Percentiles rank a stretch among this genome's conserved stretches.
phyloP scores from a whole-genome alignment of 2,329 filamentous ascomycete species.

The Moelleriella libera region DNA sequence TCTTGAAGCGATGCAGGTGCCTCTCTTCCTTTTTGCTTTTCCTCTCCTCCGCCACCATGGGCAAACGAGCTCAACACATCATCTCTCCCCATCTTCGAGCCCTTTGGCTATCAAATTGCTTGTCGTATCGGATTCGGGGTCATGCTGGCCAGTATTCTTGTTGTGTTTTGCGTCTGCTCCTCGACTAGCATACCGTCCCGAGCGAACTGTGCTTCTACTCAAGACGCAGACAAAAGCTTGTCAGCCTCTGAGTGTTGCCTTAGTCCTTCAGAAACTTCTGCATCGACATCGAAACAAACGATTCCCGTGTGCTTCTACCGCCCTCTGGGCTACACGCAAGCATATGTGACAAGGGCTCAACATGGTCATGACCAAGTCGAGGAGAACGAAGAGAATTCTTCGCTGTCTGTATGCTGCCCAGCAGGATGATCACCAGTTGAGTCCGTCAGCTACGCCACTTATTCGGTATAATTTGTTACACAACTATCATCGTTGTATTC shows the following conservation, averaged over 20 bases:
- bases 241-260: not conserved
- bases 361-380: constrained; percentile 13
- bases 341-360: constrained; percentile 1
- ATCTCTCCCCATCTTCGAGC: not conserved
- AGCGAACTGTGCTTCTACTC: not conserved
- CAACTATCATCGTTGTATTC: constrained; percentile 14
- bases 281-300: not conserved
- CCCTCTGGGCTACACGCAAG: not conserved
- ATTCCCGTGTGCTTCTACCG: not conserved
- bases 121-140: constrained; percentile 4
- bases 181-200: not conserved
- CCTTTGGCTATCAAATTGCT: constrained; percentile 3
- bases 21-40: constrained; percentile 1
- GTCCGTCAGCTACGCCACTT: constrained; percentile 13
- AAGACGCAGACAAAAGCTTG: not conserved
- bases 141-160: constrained; percentile 5
- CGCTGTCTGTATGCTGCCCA: constrained; percentile 18
- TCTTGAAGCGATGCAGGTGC: not conserved
- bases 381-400: constrained; percentile 20
- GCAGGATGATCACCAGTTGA: constrained; percentile 22
- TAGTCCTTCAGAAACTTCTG: not conserved
- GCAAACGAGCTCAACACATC: constrained; percentile 3
- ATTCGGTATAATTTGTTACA: constrained; percentile 17
- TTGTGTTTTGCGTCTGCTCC: not conserved
- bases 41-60: constrained; percentile 1